Conservation (phyloP, 2,329 filamentous ascomycete genomes). For the Phialemonium atrogriseum region DNA sequence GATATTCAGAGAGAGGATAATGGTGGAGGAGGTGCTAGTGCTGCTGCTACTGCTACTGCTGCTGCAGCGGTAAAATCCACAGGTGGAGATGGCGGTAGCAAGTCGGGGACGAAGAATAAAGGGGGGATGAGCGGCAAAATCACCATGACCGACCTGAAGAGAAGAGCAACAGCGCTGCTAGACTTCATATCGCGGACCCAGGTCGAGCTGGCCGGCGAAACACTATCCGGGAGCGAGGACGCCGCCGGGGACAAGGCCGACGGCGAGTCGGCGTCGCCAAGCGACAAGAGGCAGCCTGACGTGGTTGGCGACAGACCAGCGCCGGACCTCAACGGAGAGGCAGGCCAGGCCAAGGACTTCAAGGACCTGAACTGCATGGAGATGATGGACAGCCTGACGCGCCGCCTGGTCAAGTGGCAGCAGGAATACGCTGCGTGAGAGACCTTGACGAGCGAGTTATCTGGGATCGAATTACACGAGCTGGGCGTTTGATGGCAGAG, state of each 20-base stretch:
- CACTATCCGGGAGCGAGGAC: constrained; percentile 32
- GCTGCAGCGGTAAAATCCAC: constrained; percentile 18
- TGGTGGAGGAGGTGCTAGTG: too few relatives aligned
- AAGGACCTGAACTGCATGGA: constrained; percentile 70
- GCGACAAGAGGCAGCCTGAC: constrained; percentile 14
- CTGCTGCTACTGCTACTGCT: too few relatives aligned
- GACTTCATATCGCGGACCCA: constrained; percentile 88
- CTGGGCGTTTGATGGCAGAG: too few relatives aligned
- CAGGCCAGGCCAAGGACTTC: constrained; percentile 44
- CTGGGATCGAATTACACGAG: too few relatives aligned
- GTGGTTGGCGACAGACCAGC: constrained; percentile 3
- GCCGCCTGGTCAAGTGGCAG: constrained; percentile 79
- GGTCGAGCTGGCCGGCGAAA: constrained; percentile 69
- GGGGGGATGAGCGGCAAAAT: constrained; percentile 56
- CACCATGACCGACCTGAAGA: constrained; percentile 82
- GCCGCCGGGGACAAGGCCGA: constrained; percentile 31
- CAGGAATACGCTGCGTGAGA: constrained; percentile 47
- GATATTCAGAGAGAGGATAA: constrained; percentile 38
- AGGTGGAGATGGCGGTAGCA: constrained; percentile 29
- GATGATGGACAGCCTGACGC: constrained; percentile 84
- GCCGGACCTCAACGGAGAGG: constrained; percentile 24
- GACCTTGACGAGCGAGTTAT: neutral
- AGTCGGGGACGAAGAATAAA: constrained; percentile 48
- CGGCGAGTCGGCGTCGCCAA: constrained; percentile 11
- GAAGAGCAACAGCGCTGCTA: constrained; percentile 73